These are phyloP conservation scores for Cytospora schulzeri DNA, from an alignment of 2,329 filamentous ascomycete genomes.

Conservation along the genomic window DNA sequence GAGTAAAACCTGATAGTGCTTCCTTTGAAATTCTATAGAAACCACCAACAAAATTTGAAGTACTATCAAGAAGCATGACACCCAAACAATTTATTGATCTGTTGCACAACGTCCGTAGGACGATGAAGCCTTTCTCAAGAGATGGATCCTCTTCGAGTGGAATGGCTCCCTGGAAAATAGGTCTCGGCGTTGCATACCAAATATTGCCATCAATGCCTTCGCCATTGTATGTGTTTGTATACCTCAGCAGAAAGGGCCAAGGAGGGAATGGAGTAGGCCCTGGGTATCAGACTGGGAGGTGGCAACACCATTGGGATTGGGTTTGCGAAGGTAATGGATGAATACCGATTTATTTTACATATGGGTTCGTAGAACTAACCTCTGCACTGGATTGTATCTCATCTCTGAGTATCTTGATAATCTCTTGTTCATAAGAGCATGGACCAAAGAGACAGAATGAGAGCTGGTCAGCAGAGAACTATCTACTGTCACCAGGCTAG, in stretches of 20 bases:
- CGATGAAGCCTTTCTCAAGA: background rate
- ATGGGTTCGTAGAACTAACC: too few species aligned
- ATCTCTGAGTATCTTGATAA: too few species aligned
- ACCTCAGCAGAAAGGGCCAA: background rate
- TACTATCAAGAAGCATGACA: background rate
- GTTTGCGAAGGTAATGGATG: background rate
- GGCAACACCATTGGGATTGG: too few species aligned
- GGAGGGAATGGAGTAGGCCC: background rate
- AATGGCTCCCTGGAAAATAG: constrained; percentile 6
- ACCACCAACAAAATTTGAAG: background rate
- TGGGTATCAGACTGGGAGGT: background rate
- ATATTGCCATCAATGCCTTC: background rate
- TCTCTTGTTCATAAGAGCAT: too few species aligned
- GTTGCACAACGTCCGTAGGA: background rate
- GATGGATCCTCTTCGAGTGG: background rate
- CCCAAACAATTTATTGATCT: background rate
- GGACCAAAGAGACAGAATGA: too few species aligned
- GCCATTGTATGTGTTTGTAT: constrained; percentile 1
- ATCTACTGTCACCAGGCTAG: too few species aligned
- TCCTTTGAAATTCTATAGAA: background rate
- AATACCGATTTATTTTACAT: background rate
- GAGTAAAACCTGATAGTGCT: too few species aligned
- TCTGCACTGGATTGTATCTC: too few species aligned
- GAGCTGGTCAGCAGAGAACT: too few species aligned
- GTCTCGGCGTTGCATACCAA: constrained; percentile 1